These are phyloP conservation scores for Rhizoclosmatium globosum DNA, from an alignment of 192 early-diverging fungal species.

Conservation along the genomic window DNA sequence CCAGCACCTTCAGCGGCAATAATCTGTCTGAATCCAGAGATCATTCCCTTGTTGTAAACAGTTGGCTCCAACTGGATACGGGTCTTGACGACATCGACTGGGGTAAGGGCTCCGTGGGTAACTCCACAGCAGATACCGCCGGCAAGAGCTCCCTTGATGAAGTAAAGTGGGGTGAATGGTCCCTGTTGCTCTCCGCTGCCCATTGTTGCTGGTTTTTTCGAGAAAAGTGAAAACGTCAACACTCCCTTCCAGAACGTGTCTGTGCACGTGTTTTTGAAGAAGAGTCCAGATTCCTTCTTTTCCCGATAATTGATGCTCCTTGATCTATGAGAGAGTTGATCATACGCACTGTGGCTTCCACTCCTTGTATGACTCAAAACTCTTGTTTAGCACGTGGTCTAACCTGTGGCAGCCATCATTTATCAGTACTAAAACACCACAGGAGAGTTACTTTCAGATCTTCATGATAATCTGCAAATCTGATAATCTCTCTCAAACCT, in stretches of 20 bases:
- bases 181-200: conserved; percentile 27
- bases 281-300: no score
- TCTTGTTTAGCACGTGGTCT: no score
- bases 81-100: conserved; percentile 81
- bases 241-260: conserved; percentile 21
- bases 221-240: conserved; percentile 11
- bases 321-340: no score
- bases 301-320: no score
- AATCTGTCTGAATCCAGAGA: conserved; percentile 52
- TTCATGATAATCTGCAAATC: no score
- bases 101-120: conserved; percentile 57
- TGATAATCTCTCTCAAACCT: no score
- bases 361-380: no score
- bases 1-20: conserved; percentile 70
- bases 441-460: no score
- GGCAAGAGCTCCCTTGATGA: conserved; percentile 42
- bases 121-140: conserved; percentile 56
- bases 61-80: conserved; percentile 75
- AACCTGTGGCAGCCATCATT: no score
- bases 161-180: conserved; percentile 37
- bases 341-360: no score
- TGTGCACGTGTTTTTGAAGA: no score
- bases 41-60: conserved; percentile 49
- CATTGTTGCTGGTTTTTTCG: neutral
- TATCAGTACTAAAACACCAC: no score